phyloP scores from a whole-genome alignment of 2,329 filamentous ascomycete species.

The Fusarium virguliforme region DNA sequence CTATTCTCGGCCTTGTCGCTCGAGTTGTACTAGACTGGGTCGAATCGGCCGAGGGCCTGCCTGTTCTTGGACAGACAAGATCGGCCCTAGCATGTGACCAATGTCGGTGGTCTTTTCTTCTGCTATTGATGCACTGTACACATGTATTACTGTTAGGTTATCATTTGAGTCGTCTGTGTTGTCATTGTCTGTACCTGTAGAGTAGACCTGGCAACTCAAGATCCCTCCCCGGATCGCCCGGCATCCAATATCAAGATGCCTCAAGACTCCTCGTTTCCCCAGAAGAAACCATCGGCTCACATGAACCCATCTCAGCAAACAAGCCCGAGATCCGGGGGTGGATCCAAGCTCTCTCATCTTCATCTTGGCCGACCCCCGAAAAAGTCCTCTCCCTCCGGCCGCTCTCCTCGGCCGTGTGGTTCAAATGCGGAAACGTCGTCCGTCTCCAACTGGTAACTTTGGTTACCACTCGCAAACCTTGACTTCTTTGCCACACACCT shows the following conservation, averaged over 20 bases:
- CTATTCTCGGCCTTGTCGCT: slow-evolving; percentile 31
- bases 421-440: slow-evolving; percentile 46
- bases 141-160: not conserved
- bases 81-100: slow-evolving; percentile 23
- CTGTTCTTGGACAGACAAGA: slow-evolving; percentile 15
- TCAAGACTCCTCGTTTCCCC: slow-evolving; percentile 6
- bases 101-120: not conserved
- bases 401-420: slow-evolving; percentile 47
- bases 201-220: not conserved
- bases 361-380: slow-evolving; percentile 5
- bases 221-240: slow-evolving; percentile 16
- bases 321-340: slow-evolving; percentile 32
- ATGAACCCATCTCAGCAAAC: not conserved
- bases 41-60: slow-evolving; percentile 23
- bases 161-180: not conserved
- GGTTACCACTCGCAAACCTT: slow-evolving; percentile 11
- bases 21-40: slow-evolving; percentile 27
- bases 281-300: slow-evolving; percentile 4
- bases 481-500: slow-evolving; percentile 6
- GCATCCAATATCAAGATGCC: not conserved
- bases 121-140: too few relatives aligned
- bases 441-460: slow-evolving; percentile 18
- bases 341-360: slow-evolving; percentile 10
- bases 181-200: not conserved
- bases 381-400: slow-evolving; percentile 22